phyloP scores from a whole-genome alignment of 495 filamentous ascomycete species.

The Xylaria flabelliformis region DNA sequence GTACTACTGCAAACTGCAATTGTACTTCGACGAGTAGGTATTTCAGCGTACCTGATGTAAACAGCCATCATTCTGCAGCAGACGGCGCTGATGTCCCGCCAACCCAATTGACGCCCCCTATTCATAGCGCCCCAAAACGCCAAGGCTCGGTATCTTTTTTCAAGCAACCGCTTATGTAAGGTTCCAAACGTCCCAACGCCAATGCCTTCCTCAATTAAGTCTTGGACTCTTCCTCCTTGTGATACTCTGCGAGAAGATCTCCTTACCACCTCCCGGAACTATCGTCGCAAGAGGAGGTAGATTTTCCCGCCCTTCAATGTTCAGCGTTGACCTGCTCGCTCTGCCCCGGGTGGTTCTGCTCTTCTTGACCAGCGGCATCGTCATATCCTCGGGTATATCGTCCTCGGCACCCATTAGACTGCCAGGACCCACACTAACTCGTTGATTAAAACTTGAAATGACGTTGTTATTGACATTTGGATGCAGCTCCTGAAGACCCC shows the following conservation, averaged over 20 bases:
- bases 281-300: slow-evolving; percentile 50
- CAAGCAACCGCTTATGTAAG: background rate
- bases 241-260: slow-evolving; percentile 48
- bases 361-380: slow-evolving; percentile 58
- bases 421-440: slow-evolving; percentile 30
- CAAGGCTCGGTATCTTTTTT: slow-evolving; percentile 9
- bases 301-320: slow-evolving; percentile 67
- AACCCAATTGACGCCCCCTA: background rate
- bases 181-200: background rate
- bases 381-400: slow-evolving; percentile 44
- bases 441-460: slow-evolving; percentile 39
- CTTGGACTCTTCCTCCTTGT: slow-evolving; percentile 61
- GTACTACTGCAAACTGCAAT: background rate
- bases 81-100: background rate
- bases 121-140: slow-evolving; percentile 14
- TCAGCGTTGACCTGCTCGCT: slow-evolving; percentile 50
- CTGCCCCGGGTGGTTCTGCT: slow-evolving; percentile 55
- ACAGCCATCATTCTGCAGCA: background rate
- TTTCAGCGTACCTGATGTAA: background rate
- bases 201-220: slow-evolving; percentile 37
- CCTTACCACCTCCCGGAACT: slow-evolving; percentile 40
- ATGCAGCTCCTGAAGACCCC: slow-evolving; percentile 54
- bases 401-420: slow-evolving; percentile 25
- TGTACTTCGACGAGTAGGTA: slow-evolving; percentile 10
- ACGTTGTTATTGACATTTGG: slow-evolving; percentile 46